These are phyloP conservation scores for Afroboletus lepidellus DNA, from an alignment of 1,284 basidiomycete genomes.

Conservation along the genomic window DNA sequence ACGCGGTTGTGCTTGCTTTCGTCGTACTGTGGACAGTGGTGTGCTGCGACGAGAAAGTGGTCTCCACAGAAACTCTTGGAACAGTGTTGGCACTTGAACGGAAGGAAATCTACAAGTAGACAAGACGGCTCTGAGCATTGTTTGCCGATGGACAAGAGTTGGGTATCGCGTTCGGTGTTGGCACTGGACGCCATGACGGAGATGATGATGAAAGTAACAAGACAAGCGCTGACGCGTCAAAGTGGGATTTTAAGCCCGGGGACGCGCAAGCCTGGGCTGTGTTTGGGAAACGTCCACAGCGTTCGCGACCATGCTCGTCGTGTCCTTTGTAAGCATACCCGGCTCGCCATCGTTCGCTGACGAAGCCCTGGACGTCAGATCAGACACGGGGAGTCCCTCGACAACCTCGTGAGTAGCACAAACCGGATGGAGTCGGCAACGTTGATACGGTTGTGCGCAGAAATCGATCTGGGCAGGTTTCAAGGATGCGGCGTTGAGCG, in stretches of 20 bases:
- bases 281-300: slow-evolving; percentile 4
- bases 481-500: slow-evolving; percentile 78
- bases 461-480: slow-evolving; percentile 77
- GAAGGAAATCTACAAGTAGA: slow-evolving; percentile 74
- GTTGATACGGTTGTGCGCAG: slow-evolving; percentile 30
- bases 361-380: slow-evolving; percentile 42
- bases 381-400: slow-evolving; percentile 78
- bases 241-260: slow-evolving; percentile 22
- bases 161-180: slow-evolving; percentile 43
- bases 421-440: neutral
- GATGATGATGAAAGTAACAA: neutral
- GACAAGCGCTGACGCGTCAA: neutral
- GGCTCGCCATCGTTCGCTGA: slow-evolving; percentile 27
- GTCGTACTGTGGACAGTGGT: slow-evolving; percentile 69
- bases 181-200: slow-evolving; percentile 14
- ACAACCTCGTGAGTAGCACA: slow-evolving; percentile 50
- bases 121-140: slow-evolving; percentile 67
- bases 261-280: slow-evolving; percentile 25
- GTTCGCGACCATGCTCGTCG: slow-evolving; percentile 19
- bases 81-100: slow-evolving; percentile 79
- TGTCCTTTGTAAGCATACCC: slow-evolving; percentile 25
- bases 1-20: slow-evolving; percentile 65
- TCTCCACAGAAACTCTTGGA: slow-evolving; percentile 65
- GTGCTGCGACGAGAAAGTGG: slow-evolving; percentile 65
- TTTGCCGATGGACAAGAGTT: slow-evolving; percentile 64